Conservation (phyloP, 495 filamentous ascomycete species). For the Hypomontagnella submonticulosa region DNA sequence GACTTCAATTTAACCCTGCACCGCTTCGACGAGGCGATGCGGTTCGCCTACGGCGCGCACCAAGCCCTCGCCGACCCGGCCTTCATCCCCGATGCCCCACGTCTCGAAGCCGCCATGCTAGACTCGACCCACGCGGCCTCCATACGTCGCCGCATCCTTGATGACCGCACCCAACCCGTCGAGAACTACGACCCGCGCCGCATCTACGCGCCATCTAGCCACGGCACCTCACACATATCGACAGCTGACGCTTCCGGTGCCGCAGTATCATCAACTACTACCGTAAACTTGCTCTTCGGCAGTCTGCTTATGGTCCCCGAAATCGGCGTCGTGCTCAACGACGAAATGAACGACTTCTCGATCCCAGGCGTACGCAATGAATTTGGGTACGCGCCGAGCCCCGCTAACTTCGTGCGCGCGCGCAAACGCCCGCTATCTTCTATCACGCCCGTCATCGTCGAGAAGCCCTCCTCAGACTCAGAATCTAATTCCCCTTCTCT, state of each 20-base stretch:
- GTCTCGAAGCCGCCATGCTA: constrained; percentile 67
- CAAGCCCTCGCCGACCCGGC: constrained; percentile 78
- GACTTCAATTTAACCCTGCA: constrained; percentile 69
- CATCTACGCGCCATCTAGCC: constrained; percentile 56
- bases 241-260: constrained; percentile 75
- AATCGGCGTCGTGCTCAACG: constrained; percentile 86
- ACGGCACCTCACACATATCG: constrained; percentile 81
- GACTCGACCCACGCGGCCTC: constrained; percentile 63
- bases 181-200: constrained; percentile 73
- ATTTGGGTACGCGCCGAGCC: constrained; percentile 79
- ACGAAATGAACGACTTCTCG: constrained; percentile 88
- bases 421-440: constrained; percentile 80
- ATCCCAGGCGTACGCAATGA: constrained; percentile 75
- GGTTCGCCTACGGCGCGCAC: constrained; percentile 84
- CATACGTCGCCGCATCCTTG: constrained; percentile 74
- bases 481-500: constrained; percentile 45
- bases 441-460: constrained; percentile 76
- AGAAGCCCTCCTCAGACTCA: constrained; percentile 54
- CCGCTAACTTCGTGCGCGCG: constrained; percentile 78
- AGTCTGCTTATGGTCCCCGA: constrained; percentile 80
- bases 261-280: constrained; percentile 79
- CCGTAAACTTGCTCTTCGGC: constrained; percentile 88
- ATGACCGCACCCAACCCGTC: constrained; percentile 72
- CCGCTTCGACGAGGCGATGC: constrained; percentile 84
- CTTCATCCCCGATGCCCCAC: constrained; percentile 70